Percentiles rank a stretch among this genome's conserved stretches.
Conservation (phyloP, 805 yeast species). For the Kodamaea leandrae region DNA sequence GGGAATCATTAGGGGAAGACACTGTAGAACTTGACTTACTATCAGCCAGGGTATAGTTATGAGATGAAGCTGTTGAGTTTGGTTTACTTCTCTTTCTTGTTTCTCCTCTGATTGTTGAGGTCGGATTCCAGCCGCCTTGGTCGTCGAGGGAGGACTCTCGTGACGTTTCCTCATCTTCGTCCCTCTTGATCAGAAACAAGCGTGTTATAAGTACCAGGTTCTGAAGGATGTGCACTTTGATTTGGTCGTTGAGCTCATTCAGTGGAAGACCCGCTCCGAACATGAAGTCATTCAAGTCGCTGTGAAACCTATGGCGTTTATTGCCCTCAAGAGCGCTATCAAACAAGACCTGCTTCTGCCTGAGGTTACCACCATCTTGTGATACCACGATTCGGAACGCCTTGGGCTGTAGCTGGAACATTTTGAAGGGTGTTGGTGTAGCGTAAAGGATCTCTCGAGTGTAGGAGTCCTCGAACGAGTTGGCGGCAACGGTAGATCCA, state of each 20-base stretch:
- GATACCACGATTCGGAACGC: conserved; percentile 44
- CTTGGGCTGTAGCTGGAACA: conserved; percentile 26
- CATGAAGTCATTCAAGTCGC: conserved; percentile 50
- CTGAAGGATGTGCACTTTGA: conserved; percentile 50
- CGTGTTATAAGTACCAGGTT: conserved; percentile 45
- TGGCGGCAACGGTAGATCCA: conserved; percentile 7
- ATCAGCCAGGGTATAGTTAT: too few relatives aligned
- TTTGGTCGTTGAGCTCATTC: conserved; percentile 41
- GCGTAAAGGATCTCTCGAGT: conserved; percentile 50
- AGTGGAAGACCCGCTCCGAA: conserved; percentile 57
- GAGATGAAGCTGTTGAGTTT: not conserved
- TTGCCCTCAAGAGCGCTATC: conserved; percentile 38
- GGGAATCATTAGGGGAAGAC: too few relatives aligned
- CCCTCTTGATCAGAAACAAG: conserved; percentile 36
- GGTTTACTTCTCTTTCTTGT: not conserved
- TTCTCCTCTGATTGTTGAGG: conserved; percentile 34
- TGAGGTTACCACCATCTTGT: conserved; percentile 50
- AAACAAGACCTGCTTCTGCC: conserved; percentile 48
- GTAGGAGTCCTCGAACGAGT: conserved; percentile 43
- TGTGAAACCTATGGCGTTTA: conserved; percentile 35
- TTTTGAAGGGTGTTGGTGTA: conserved; percentile 27
- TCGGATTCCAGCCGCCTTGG: conserved; percentile 40
- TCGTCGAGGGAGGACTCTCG: conserved; percentile 4
- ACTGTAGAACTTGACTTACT: too few relatives aligned
- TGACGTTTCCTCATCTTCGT: conserved; percentile 1